Base-by-base conservation (phyloP, 1,284 basidiomycete genomes). In the Heterobasidion occidentale region DNA sequence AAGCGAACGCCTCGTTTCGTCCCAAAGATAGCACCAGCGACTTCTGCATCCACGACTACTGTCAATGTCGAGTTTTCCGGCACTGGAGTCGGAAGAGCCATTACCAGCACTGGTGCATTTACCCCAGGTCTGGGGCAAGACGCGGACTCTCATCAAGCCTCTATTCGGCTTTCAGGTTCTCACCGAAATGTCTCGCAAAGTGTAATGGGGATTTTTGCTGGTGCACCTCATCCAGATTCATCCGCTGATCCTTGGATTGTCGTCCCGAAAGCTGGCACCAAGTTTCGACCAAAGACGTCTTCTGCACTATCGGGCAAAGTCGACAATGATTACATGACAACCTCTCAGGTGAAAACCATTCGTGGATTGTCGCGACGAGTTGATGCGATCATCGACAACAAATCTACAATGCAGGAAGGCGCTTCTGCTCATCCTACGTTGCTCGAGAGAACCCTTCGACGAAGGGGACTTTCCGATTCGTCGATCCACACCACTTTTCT, bases 51-150 rank as follows among this genome's bases (percentile, higher is more conserved):
- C 17, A 79, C 90, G 1, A 94, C 90, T 36, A 93, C 91, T 0
- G 92, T 97, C 62, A 94, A 92, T 59, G 93, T 98, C 55, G 94
- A 96, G 73, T 96, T 96, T 71, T 90, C 86, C 6, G 87, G 88
- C 2, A 72, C 81, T 1, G 90, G 87, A 15, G 79, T 85, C 8
- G 85, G 91, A 15, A 77, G 87, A 56, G 83, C 90, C 0, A 80
- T 86, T n/a, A 86, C 87, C 14, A 84, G 77, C 61, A 76, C 80
- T 34, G 70, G 73, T 56, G 69, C 74, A 14, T 67, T 71, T 15
- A 56, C 61, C 45, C 61, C 65, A 36, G 65, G 55, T 20, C 55
- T 60, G 46, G 51, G 27, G 19, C 49, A 17, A 35, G 35, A 15
- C 52, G 15, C n/a, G 35, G 27, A 50, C 36, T 19, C 36, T 19